Conservation (phyloP, 768 basidiomycete species). For the Trametes cubensis region DNA sequence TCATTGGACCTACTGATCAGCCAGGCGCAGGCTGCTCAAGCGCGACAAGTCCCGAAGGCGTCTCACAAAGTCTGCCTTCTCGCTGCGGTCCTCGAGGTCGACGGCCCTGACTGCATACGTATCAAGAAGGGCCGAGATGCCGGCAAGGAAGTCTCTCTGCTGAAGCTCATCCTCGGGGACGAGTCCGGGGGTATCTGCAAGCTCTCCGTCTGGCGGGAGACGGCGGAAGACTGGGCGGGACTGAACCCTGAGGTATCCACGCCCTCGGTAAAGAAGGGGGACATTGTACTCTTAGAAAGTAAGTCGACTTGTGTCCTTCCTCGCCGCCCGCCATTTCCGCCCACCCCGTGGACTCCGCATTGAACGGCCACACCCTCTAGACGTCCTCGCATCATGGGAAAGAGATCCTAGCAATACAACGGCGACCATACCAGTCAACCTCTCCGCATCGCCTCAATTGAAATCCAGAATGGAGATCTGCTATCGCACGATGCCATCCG, state of each 20-base stretch:
- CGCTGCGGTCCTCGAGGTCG: slow-evolving; percentile 71
- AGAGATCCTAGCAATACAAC: slow-evolving; percentile 22
- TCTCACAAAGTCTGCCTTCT: slow-evolving; percentile 60
- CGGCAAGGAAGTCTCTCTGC: slow-evolving; percentile 66
- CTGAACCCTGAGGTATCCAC: slow-evolving; percentile 37
- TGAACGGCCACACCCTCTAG: slow-evolving; percentile 36
- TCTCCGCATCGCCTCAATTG: slow-evolving; percentile 72
- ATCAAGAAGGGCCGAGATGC: slow-evolving; percentile 72
- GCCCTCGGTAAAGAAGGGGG: slow-evolving; percentile 61
- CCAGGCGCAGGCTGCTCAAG: slow-evolving; percentile 25
- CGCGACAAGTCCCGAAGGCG: slow-evolving; percentile 31
- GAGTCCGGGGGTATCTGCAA: slow-evolving; percentile 70
- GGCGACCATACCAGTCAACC: slow-evolving; percentile 41
- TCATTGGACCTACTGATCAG: slow-evolving; percentile 45
- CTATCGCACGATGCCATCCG: slow-evolving; percentile 75
- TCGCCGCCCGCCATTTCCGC: not conserved
- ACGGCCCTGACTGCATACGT: slow-evolving; percentile 70
- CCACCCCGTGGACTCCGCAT: not conserved
- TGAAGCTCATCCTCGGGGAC: slow-evolving; percentile 75
- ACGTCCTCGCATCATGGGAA: slow-evolving; percentile 54
- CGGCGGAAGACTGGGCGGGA: slow-evolving; percentile 72
- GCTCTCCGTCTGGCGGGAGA: slow-evolving; percentile 78
- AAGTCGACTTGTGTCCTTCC: slow-evolving; percentile 30
- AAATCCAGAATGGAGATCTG: slow-evolving; percentile 68
- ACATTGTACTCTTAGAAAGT: slow-evolving; percentile 74